Evolutionary conservation across 176 grass and related monocot species (phyloP).

Genomic region (Eleusine coracana): DNA sequence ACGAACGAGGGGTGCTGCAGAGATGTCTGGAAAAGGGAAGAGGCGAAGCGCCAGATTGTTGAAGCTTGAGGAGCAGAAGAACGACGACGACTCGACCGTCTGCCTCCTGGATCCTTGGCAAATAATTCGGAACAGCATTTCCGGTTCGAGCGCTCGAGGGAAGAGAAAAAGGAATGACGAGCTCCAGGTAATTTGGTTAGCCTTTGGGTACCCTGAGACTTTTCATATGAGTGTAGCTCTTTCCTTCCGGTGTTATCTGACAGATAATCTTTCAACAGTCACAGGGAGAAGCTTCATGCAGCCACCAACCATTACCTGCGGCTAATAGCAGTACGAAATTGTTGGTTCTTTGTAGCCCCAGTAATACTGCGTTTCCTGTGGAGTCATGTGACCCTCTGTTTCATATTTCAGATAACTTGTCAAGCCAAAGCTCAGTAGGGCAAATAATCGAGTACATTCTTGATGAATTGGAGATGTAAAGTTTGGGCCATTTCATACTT

Average conservation of each 20-base stretch:
- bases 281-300: constrained; percentile 50
- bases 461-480: constrained; percentile 64
- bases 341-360: neutral
- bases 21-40: constrained; percentile 66
- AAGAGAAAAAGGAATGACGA: constrained; percentile 50
- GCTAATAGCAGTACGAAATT: neutral
- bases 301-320: constrained; percentile 24
- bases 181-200: constrained; percentile 23
- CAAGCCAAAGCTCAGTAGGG: constrained; percentile 24
- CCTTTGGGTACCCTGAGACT: neutral
- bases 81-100: constrained; percentile 24
- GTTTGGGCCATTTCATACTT: neutral
- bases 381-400: neutral
- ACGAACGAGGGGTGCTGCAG: neutral
- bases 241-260: constrained; percentile 1
- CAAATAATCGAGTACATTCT: constrained; percentile 66
- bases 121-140: constrained; percentile 46
- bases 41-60: constrained; percentile 70
- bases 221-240: neutral
- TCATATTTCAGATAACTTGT: constrained; percentile 35
- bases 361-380: neutral
- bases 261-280: constrained; percentile 28
- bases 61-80: constrained; percentile 65
- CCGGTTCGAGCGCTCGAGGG: constrained; percentile 26
- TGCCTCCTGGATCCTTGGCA: constrained; percentile 48